Evolutionary conservation across 495 filamentous ascomycete species (phyloP).

Genomic region (Parathielavia appendiculata): DNA sequence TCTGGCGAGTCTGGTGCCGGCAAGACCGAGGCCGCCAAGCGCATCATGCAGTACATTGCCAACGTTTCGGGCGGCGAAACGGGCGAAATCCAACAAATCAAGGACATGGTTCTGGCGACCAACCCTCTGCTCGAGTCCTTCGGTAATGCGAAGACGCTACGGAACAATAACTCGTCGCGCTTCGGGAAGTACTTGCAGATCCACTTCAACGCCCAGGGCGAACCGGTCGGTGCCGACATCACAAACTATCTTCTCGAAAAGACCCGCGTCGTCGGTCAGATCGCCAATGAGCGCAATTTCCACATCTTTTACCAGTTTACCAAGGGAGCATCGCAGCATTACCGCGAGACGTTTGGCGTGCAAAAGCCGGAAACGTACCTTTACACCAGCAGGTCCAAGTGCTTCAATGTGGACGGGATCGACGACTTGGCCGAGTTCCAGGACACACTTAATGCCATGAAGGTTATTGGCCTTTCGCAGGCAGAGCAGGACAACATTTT

Average conservation of each 20-base stretch:
- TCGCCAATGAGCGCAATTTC: slow-evolving; percentile 93
- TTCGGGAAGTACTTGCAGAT: slow-evolving; percentile 98
- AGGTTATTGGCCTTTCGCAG: slow-evolving; percentile 82
- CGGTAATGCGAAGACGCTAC: slow-evolving; percentile 93
- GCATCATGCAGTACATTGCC: slow-evolving; percentile 99
- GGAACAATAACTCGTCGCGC: slow-evolving; percentile 97
- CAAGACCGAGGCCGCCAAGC: slow-evolving; percentile 99
- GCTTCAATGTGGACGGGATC: slow-evolving; percentile 86
- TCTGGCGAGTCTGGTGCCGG: slow-evolving; percentile 97
- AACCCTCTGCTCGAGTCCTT: slow-evolving; percentile 97
- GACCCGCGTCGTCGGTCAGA: slow-evolving; percentile 91
- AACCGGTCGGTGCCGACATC: slow-evolving; percentile 94
- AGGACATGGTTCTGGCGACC: slow-evolving; percentile 97
- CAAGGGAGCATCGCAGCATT: slow-evolving; percentile 82
- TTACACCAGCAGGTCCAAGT: slow-evolving; percentile 94
- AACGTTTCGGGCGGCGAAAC: slow-evolving; percentile 86
- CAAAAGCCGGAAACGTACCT: slow-evolving; percentile 88
- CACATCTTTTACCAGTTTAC: slow-evolving; percentile 99
- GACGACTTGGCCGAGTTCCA: slow-evolving; percentile 87
- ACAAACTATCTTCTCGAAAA: slow-evolving; percentile 98
- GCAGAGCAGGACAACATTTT: slow-evolving; percentile 94
- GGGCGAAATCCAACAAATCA: slow-evolving; percentile 93
- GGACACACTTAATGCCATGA: slow-evolving; percentile 93
- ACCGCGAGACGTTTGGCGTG: slow-evolving; percentile 79
- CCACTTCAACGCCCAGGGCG: slow-evolving; percentile 89